Percentiles rank a stretch among this genome's conserved stretches.
phyloP scores from a whole-genome alignment of 192 early-diverging fungal genomes.

The Radiomyces spectabilis region DNA sequence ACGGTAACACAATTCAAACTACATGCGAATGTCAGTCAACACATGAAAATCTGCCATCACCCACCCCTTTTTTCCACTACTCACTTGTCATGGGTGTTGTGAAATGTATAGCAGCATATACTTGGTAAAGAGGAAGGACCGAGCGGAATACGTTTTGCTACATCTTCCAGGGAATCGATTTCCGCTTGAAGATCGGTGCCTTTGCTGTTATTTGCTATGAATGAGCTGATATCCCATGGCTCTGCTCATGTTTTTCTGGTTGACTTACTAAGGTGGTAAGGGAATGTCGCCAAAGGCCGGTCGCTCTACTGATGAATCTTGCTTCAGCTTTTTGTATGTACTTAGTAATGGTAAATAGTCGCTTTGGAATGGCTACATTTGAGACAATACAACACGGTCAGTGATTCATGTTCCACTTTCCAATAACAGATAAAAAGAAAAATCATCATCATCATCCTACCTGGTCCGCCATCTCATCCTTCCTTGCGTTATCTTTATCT shows the following conservation, averaged over 20 bases:
- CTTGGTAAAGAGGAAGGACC: conserved; percentile 67
- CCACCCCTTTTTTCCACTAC: not conserved
- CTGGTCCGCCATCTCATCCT: not conserved
- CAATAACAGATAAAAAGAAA: no score
- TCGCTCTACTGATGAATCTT: conserved; percentile 50
- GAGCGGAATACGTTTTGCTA: conserved; percentile 66
- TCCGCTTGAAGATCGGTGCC: conserved; percentile 75
- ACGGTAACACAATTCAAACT: conserved; percentile 80
- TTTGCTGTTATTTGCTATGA: conserved; percentile 45
- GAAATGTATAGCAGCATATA: conserved; percentile 92
- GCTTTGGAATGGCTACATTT: no score
- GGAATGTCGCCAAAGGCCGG: conserved; percentile 61
- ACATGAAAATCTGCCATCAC: not conserved
- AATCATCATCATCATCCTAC: conserved; percentile 1
- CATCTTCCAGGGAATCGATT: conserved; percentile 69
- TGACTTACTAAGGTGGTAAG: conserved; percentile 58
- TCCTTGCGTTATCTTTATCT: conserved; percentile 44
- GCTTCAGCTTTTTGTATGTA: conserved; percentile 49
- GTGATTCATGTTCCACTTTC: no score
- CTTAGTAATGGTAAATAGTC: conserved; percentile 51
- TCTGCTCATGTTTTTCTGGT: not conserved
- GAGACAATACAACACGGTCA: no score
- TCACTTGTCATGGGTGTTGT: conserved; percentile 78
- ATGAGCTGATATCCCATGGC: not conserved
- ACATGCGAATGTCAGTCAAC: not conserved